phyloP scores from a whole-genome alignment of 2,329 filamentous ascomycete species.

The Lachnellula arida region DNA sequence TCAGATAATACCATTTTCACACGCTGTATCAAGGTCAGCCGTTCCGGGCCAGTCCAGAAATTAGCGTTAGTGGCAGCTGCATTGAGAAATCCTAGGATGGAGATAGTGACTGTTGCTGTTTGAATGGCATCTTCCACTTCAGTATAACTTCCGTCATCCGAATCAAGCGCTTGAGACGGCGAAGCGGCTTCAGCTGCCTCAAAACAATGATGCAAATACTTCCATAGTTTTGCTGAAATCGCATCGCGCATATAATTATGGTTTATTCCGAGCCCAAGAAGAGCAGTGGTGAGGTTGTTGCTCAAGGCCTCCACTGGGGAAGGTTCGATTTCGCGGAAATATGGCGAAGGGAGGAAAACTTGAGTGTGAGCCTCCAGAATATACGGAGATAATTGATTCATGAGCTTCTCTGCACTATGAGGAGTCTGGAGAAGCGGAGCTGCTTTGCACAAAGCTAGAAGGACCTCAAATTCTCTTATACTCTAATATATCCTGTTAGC shows the following conservation, averaged over 20 bases:
- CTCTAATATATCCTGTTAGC: slow-evolving; percentile 48
- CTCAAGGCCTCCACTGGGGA: slow-evolving; percentile 85
- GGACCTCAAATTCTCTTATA: slow-evolving; percentile 84
- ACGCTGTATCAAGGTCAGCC: slow-evolving; percentile 66
- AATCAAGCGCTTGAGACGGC: slow-evolving; percentile 49
- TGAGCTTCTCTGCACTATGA: slow-evolving; percentile 72
- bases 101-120: slow-evolving; percentile 72
- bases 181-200: slow-evolving; percentile 53
- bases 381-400: slow-evolving; percentile 76
- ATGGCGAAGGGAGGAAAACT: slow-evolving; percentile 71
- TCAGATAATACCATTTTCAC: slow-evolving; percentile 75
- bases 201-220: slow-evolving; percentile 68
- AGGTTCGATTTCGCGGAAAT: slow-evolving; percentile 76
- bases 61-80: slow-evolving; percentile 71
- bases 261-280: slow-evolving; percentile 74
- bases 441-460: slow-evolving; percentile 87
- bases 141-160: slow-evolving; percentile 44
- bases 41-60: slow-evolving; percentile 75
- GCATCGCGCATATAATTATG: slow-evolving; percentile 64
- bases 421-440: slow-evolving; percentile 67
- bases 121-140: slow-evolving; percentile 60
- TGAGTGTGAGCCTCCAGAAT: slow-evolving; percentile 81
- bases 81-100: slow-evolving; percentile 85
- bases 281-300: slow-evolving; percentile 70
- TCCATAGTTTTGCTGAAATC: slow-evolving; percentile 62